Evolutionary conservation across 345 rosid species (phyloP), one percentile per base, ranked within the genome.

Genomic region (Populus tremula): DNA sequence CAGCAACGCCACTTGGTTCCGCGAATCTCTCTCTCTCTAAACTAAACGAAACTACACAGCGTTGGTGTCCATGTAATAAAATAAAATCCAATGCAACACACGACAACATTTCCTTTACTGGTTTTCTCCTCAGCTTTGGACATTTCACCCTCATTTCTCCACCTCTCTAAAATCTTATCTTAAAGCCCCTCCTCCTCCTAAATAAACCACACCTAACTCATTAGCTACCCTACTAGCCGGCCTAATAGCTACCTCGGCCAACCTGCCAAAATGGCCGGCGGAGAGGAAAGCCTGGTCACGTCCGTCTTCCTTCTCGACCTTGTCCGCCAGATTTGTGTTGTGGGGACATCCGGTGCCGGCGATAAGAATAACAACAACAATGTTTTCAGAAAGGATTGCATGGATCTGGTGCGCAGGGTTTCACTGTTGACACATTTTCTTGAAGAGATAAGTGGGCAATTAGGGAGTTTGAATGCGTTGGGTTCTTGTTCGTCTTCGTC

Each of bases 391-490:
- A 93, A 86, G 82, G 97, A 92, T 49, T 91, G 94, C 70, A 81
- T 87, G 68, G 94, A 94, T 94, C 97, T 94, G 78, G 89, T 88
- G 45, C 85, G 99, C 76, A 84, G 96, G 87, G 85, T 94, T 9
- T 75, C 89, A 36, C 84, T 90, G 43, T 80, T 96, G 81, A 86
- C 88, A 77, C 89, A 89, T 87, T 84, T 96, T 77, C 71, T 96
- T n/a, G 98, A 94, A 82, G 98, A 96, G 86, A 86, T 92, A 5
- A 82, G 81, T 27, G 71, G 17, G 6, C 69, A 64, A 35, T 56
- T 76, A 74, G 79, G 71, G 27, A 71, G 73, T 23, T 43, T 75
- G 73, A 81, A 72, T 74, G 70, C 43, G 20, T 2, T 71, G 38
- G 41, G 74, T 62, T 71, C 87, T 23, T 73, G 31, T 36, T 76